phyloP scores from a whole-genome alignment of 768 basidiomycete species.

The Lactarius sp. region DNA sequence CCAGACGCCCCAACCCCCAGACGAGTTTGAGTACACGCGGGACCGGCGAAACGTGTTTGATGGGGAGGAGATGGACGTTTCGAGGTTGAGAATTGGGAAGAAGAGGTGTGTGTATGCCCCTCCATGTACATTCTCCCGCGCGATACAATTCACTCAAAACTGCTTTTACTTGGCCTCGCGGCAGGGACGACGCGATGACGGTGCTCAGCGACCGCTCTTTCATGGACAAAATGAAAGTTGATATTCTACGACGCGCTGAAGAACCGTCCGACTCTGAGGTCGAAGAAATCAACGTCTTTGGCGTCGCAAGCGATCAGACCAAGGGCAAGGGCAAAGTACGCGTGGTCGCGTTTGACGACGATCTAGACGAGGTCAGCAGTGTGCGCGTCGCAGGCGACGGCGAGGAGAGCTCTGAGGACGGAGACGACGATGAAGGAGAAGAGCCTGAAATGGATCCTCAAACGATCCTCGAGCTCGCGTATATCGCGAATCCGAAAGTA shows the following conservation, averaged over 20 bases:
- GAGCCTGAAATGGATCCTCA: conserved; percentile 37
- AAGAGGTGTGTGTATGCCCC: conserved; percentile 41
- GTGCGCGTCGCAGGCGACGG: conserved; percentile 59
- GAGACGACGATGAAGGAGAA: conserved; percentile 34
- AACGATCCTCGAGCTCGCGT: conserved; percentile 69
- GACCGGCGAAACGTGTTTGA: conserved; percentile 74
- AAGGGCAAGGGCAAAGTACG: conserved; percentile 27
- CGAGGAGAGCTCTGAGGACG: conserved; percentile 43
- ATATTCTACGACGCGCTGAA: conserved; percentile 75
- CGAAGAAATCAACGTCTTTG: conserved; percentile 43
- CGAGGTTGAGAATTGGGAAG: conserved; percentile 58
- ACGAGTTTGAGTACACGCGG: conserved; percentile 32
- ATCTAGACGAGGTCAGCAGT: conserved; percentile 41
- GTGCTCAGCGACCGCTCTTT: conserved; percentile 52
- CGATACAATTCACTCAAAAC: conserved; percentile 1
- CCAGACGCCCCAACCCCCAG: neutral
- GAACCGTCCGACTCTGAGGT: conserved; percentile 52
- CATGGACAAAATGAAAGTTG: conserved; percentile 74
- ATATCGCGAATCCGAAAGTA: conserved; percentile 64
- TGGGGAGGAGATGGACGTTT: conserved; percentile 61
- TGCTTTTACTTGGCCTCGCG: conserved; percentile 7
- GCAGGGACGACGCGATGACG: conserved; percentile 42
- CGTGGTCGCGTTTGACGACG: conserved; percentile 49
- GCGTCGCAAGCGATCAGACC: conserved; percentile 19
- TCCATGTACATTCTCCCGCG: neutral